Base-by-base conservation (phyloP, 164 flowering plant species). In the Cinnamomum chago region DNA sequence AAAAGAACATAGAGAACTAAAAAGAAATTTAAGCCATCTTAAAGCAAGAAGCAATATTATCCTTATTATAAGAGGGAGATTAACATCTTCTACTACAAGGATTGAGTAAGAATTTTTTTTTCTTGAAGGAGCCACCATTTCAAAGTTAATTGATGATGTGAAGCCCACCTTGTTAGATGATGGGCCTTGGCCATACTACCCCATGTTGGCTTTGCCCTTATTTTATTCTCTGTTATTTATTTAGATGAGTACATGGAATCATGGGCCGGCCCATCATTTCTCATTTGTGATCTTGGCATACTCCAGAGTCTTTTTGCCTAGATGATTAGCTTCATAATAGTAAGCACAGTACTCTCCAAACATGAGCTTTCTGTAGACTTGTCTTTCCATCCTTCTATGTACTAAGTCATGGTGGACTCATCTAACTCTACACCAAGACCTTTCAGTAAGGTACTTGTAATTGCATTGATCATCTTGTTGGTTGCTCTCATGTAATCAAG, bases 261-360 rank as follows among this genome's bases (percentile, higher is more conserved):
- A 33, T 35, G 40, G 40, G 40, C 40, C 40, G 40, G 6, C 40
- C 40, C 40, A 35, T 35, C 40, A 35, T 27, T n/a, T 24, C 51
- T n/a, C 23, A 20, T 24, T 13, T 11, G 3, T 3, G 10, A 51
- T 4, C 50, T 70, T 77, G 28, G 79, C 76, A 17, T 72, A 73
- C 50, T 72, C 76, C 18, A 73, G 58, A 25, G 79, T 62, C 50
- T 64, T 62, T 28, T 77, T 73, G 50, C 76, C 79, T 18, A 67
- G 68, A 51, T 77, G 76, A 62, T 27, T 69, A 18, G 33, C 33
- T n/a, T 67, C 68, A 33, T 72, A 77, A 30, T 72, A 77, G 72
- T 77, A 72, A n/a, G 55, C 64, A 68, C 40, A 67, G 79, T 68
- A 77, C 18, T 77, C 79, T 24, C 76, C 76, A 23, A 68, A 73